Evolutionary conservation across 352 stramenopile genomes (phyloP).

Genomic region (Phytophthora kernoviae): DNA sequence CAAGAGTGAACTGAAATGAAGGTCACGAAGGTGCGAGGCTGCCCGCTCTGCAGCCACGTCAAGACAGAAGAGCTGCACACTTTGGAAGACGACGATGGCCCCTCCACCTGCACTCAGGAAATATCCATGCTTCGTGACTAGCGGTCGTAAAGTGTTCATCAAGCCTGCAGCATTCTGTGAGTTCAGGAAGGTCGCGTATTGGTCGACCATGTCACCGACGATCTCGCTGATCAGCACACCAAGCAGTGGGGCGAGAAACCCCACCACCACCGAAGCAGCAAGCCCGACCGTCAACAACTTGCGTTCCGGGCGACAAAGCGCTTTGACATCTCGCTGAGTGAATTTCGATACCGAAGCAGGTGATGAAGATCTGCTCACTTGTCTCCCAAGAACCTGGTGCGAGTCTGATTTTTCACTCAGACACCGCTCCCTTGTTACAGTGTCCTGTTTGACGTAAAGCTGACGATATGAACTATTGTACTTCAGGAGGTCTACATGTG

Average conservation of each 20-base stretch:
- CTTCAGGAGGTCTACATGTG: constrained; percentile 46
- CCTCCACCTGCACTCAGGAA: constrained; percentile 37
- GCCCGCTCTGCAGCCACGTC: constrained; percentile 60
- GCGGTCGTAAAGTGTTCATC: constrained; percentile 6
- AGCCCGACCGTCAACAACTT: constrained; percentile 41
- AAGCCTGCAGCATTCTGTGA: constrained; percentile 21
- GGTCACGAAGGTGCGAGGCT: constrained; percentile 43
- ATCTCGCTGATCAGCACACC: constrained; percentile 43
- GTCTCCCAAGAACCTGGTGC: not conserved
- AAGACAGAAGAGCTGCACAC: constrained; percentile 47
- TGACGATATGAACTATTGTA: constrained; percentile 83
- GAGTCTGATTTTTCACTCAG: not conserved
- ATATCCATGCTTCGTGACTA: constrained; percentile 28
- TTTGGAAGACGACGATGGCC: constrained; percentile 34
- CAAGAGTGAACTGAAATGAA: constrained; percentile 55
- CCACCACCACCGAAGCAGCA: constrained; percentile 34
- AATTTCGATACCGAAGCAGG: constrained; percentile 27
- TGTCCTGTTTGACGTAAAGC: constrained; percentile 53
- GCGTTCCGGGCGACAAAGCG: constrained; percentile 41
- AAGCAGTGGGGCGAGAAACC: constrained; percentile 34
- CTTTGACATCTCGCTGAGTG: constrained; percentile 34
- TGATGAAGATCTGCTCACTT: not conserved
- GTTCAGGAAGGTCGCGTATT: constrained; percentile 34
- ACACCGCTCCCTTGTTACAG: not conserved
- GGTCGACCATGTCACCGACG: constrained; percentile 34